Conservation (phyloP, 2,329 filamentous ascomycete species). For the Colletotrichum sp. region DNA sequence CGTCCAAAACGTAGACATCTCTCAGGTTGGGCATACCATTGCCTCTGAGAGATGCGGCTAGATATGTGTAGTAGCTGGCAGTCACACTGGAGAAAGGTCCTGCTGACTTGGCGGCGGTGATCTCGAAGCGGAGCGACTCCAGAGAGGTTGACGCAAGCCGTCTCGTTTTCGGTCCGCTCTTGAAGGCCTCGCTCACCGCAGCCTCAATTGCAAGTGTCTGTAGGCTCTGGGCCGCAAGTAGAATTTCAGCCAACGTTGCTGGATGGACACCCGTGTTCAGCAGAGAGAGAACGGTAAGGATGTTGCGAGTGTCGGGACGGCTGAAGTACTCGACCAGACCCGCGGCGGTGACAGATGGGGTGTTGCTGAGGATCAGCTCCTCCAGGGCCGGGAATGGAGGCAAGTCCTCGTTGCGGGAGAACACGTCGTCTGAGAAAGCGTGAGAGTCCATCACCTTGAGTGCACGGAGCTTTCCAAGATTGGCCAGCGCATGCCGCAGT, state of each 20-base stretch:
- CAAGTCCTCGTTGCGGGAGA: conserved; percentile 68
- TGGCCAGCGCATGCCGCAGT: conserved; percentile 73
- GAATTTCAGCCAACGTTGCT: conserved; percentile 63
- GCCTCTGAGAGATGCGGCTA: conserved; percentile 81
- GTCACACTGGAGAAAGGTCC: conserved; percentile 63
- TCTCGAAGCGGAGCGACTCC: conserved; percentile 80
- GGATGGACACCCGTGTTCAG: conserved; percentile 74
- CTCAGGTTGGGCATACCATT: conserved; percentile 76
- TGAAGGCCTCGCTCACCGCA: conserved; percentile 55
- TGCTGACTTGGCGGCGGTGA: conserved; percentile 64
- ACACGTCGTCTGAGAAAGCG: conserved; percentile 78
- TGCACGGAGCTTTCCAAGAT: conserved; percentile 71
- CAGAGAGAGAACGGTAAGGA: conserved; percentile 73
- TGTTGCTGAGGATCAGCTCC: conserved; percentile 75
- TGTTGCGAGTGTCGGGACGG: conserved; percentile 60
- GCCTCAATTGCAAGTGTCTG: conserved; percentile 61
- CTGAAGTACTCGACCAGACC: conserved; percentile 75
- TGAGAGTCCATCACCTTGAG: conserved; percentile 75
- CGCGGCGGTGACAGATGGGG: conserved; percentile 72
- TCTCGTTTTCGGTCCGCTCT: conserved; percentile 53
- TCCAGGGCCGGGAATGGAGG: conserved; percentile 78
- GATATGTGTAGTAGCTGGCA: conserved; percentile 80
- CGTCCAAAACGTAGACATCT: conserved; percentile 85
- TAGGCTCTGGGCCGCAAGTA: conserved; percentile 63
- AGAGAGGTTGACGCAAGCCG: conserved; percentile 74